A percentile compares a stretch with the other conserved stretches of the same genome.
phyloP scores from a whole-genome alignment of 2,329 filamentous ascomycete genomes.

The Pseudogymnoascus sp. region DNA sequence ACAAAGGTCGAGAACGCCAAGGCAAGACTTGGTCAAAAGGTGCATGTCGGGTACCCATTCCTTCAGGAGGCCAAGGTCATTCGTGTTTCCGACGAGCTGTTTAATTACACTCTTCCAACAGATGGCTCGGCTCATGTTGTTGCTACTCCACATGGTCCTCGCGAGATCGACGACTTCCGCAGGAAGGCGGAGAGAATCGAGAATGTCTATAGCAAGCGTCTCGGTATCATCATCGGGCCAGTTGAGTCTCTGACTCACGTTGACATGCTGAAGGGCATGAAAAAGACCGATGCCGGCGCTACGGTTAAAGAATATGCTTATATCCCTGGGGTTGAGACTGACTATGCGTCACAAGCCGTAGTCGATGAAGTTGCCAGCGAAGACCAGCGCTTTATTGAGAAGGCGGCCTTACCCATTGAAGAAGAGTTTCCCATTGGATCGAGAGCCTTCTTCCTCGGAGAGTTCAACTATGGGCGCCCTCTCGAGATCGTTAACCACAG shows the following conservation, averaged over 20 bases:
- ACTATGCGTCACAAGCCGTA: constrained; percentile 84
- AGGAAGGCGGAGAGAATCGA: constrained; percentile 80
- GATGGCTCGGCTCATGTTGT: constrained; percentile 53
- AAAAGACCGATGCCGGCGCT: constrained; percentile 83
- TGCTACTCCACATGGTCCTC: constrained; percentile 60
- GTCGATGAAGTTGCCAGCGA: constrained; percentile 86
- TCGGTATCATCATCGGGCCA: constrained; percentile 76
- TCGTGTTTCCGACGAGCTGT: constrained; percentile 85
- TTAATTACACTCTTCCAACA: constrained; percentile 68
- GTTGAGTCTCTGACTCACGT: constrained; percentile 88
- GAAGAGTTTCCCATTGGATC: constrained; percentile 82
- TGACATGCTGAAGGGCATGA: constrained; percentile 84
- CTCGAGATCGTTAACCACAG: constrained; percentile 71
- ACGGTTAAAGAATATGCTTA: constrained; percentile 87
- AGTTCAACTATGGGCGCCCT: constrained; percentile 85
- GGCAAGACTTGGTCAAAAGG: constrained; percentile 70
- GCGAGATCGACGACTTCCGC: constrained; percentile 73
- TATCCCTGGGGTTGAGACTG: constrained; percentile 74
- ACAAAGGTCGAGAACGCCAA: constrained; percentile 66
- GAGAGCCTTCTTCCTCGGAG: constrained; percentile 85
- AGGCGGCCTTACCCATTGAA: constrained; percentile 74
- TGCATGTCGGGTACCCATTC: constrained; percentile 91
- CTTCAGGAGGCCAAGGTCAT: constrained; percentile 87
- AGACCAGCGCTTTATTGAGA: constrained; percentile 88
- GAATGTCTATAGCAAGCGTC: constrained; percentile 77